Conservation (phyloP, 345 rosid genomes). For the Citrus sp. region DNA sequence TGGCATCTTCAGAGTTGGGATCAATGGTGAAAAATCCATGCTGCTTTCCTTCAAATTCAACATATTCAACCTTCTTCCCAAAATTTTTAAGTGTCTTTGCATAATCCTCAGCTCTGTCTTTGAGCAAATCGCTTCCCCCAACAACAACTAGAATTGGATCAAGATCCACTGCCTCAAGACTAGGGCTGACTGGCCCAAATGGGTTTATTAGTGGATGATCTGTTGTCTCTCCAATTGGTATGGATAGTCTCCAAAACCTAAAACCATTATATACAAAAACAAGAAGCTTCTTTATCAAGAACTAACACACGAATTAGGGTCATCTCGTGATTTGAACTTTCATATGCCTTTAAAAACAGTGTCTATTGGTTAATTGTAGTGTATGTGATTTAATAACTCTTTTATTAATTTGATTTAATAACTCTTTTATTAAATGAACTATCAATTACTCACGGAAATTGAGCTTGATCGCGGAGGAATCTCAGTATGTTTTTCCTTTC, state of each 20-base stretch:
- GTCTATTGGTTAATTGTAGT: too few species aligned
- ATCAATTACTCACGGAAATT: too few species aligned
- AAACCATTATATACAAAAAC: background rate
- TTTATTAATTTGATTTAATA: too few species aligned
- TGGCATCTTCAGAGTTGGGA: slow-evolving; percentile 40
- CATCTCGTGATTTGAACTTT: too few species aligned
- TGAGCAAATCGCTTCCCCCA: slow-evolving; percentile 53
- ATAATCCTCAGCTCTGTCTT: slow-evolving; percentile 45
- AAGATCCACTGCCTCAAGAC: slow-evolving; percentile 26
- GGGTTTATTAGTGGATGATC: slow-evolving; percentile 64
- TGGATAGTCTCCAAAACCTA: slow-evolving; percentile 61
- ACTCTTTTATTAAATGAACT: too few species aligned
- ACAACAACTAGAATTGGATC: slow-evolving; percentile 50
- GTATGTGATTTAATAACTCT: too few species aligned
- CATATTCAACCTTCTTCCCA: slow-evolving; percentile 49
- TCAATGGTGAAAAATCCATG: slow-evolving; percentile 62
- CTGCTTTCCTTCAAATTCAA: slow-evolving; percentile 48
- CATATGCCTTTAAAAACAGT: too few species aligned
- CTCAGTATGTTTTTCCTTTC: too few species aligned
- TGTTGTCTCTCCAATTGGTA: slow-evolving; percentile 47
- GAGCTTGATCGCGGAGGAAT: too few species aligned
- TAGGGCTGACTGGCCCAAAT: slow-evolving; percentile 41
- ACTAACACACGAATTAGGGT: background rate
- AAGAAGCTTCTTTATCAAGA: background rate
- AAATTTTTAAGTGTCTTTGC: slow-evolving; percentile 30